Conservation (phyloP, 2,329 filamentous ascomycete species). For the Talaromyces sp. region DNA sequence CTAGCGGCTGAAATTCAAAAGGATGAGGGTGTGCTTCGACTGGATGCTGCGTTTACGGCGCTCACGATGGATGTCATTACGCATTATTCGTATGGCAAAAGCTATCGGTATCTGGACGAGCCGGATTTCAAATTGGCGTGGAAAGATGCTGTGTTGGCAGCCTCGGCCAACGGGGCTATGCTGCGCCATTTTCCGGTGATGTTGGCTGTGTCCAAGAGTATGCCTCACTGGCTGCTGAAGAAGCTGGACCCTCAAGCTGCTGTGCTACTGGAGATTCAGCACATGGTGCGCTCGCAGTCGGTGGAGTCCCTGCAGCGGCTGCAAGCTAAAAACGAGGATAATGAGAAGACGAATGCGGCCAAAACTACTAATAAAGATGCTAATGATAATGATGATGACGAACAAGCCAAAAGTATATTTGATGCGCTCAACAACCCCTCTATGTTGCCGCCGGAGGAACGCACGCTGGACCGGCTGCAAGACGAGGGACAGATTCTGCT, state of each 20-base stretch:
- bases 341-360: neutral
- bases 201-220: neutral
- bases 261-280: slow-evolving; percentile 6
- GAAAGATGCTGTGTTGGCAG: slow-evolving; percentile 19
- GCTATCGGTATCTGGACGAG: slow-evolving; percentile 25
- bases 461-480: slow-evolving; percentile 25
- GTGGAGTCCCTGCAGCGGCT: slow-evolving; percentile 32
- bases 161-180: neutral
- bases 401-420: slow-evolving; percentile 19
- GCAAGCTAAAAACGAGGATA: slow-evolving; percentile 9
- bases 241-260: slow-evolving; percentile 3
- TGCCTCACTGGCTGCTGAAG: slow-evolving; percentile 13
- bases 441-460: slow-evolving; percentile 32
- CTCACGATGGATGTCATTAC: slow-evolving; percentile 35
- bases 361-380: neutral
- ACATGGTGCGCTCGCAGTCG: slow-evolving; percentile 16
- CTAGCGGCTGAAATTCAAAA: slow-evolving; percentile 17
- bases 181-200: neutral
- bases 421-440: slow-evolving; percentile 28
- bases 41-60: slow-evolving; percentile 23
- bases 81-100: slow-evolving; percentile 35
- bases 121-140: slow-evolving; percentile 21
- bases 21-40: slow-evolving; percentile 14
- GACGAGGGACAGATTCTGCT: slow-evolving; percentile 29
- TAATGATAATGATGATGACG: neutral